Conservation (phyloP, 169 alveolate genomes). For the Plasmodium fragile region DNA sequence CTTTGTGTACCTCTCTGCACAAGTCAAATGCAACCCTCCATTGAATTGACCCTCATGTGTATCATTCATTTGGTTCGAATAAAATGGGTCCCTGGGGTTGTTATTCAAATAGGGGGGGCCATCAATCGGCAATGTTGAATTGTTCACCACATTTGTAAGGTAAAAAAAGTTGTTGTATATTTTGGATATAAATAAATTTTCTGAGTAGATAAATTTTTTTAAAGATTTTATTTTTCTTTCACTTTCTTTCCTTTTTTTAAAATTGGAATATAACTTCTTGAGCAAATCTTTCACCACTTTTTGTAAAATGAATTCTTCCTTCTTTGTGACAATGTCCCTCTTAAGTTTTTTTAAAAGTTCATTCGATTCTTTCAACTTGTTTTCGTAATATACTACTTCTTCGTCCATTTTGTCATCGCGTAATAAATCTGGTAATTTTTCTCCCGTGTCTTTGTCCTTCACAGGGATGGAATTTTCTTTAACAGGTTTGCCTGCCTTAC, state of each 20-base stretch:
- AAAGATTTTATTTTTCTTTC: conserved; percentile 53
- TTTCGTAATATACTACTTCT: conserved; percentile 52
- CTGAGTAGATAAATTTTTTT: conserved; percentile 61
- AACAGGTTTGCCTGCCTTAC: background rate
- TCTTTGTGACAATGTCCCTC: background rate
- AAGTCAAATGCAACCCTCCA: background rate
- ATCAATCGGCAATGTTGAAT: background rate
- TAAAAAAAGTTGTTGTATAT: conserved; percentile 28
- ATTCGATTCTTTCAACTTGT: conserved; percentile 25
- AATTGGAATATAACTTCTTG: conserved; percentile 30
- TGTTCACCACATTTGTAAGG: background rate
- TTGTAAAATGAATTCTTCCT: conserved; percentile 21
- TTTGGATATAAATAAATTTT: conserved; percentile 48
- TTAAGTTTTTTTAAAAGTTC: conserved; percentile 21
- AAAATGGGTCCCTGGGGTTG: background rate
- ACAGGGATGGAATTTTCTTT: background rate
- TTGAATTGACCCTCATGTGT: background rate
- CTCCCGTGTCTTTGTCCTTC: background rate
- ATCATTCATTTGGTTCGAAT: conserved; percentile 15
- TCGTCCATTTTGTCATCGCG: conserved; percentile 40
- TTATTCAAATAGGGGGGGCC: background rate
- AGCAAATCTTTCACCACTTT: conserved; percentile 28
- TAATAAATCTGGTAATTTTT: background rate
- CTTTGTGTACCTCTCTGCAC: background rate
- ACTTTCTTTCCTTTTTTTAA: conserved; percentile 50